Base-by-base conservation (phyloP, 1,284 basidiomycete species). In the Trametes hirsuta region DNA sequence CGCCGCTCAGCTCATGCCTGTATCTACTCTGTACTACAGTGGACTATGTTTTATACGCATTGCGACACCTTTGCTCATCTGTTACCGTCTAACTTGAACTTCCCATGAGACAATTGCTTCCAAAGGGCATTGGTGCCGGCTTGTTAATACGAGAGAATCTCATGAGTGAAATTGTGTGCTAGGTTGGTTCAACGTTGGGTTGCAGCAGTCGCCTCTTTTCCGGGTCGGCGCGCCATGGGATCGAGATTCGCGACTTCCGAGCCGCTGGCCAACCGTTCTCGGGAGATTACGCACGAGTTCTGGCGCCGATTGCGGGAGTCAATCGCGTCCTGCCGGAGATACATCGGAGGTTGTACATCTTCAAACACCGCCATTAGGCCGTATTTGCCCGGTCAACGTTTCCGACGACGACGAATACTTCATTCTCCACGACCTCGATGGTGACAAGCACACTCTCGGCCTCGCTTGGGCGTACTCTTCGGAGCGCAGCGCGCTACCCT, bases 381-480 rank as follows among this genome's bases (percentile, higher is more conserved):
- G 68, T 66, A 53, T 63, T 67, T 62, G 63, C 62, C 65, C 68
- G 69, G 64, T 41, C 60, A 65, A 57, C 67, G 59, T 62, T 64
- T 63, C 59, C 59, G 62, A 60, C 68, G 59, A 59, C 63, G 68
- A 69, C 66, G 63, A 63, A 67, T 60, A 66, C 64, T 67, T 69
- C 65, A 62, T 69, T 59, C 60, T 66, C 71, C 63, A 74, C 69
- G 67, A 72, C 67, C 72, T 72, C 73, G 73, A 89, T 90, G 87
- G 84, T 85, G 74, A 81, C 87, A 66, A 78, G 84, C 81, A 84
- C 83, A 73, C 80, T 90, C 69, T 81, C 81, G 65, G 73, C 74
- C 64, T 79, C 80, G 74, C 80, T 90, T 71, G 81, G 82, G 77
- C 84, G 85, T 75, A 79, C 81, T 61, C 76, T 90, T 67, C 84